Conservation (phyloP, 1,284 basidiomycete species). For the Lentinus polychrous region DNA sequence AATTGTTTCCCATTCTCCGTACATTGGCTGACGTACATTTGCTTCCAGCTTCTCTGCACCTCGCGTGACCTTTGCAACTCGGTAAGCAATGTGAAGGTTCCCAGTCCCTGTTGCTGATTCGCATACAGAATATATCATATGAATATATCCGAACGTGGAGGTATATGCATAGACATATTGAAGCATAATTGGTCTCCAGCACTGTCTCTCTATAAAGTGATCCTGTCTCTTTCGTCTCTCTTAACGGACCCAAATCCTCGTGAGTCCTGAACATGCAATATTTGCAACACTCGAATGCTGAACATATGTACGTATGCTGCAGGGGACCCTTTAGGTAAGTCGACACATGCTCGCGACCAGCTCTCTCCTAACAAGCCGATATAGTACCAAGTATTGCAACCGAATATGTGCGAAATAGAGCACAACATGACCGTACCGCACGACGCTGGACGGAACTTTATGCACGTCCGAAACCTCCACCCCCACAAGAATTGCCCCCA, state of each 20-base stretch:
- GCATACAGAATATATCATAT: conserved; percentile 79
- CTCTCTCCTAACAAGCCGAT: neutral
- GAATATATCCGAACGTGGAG: conserved; percentile 78
- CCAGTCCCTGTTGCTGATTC: neutral
- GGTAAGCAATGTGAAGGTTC: conserved; percentile 46
- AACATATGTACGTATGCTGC: conserved; percentile 1
- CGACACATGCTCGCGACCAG: no score
- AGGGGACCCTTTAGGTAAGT: conserved; percentile 70
- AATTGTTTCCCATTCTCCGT: conserved; percentile 1
- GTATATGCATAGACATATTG: conserved; percentile 76
- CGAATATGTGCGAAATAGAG: conserved; percentile 58
- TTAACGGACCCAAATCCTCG: conserved; percentile 87
- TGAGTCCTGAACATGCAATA: conserved; percentile 30
- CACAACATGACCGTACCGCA: conserved; percentile 57
- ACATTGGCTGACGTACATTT: conserved; percentile 5
- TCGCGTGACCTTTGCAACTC: conserved; percentile 69
- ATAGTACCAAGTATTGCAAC: conserved; percentile 68
- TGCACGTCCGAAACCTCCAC: conserved; percentile 41
- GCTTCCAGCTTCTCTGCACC: conserved; percentile 74
- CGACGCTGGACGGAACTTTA: conserved; percentile 58
- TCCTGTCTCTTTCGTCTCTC: conserved; percentile 81
- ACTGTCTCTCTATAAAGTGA: conserved; percentile 85
- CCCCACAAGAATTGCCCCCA: conserved; percentile 14
- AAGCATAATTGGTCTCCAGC: conserved; percentile 91
- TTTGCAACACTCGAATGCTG: neutral